Evolutionary conservation across 2,329 filamentous ascomycete genomes (phyloP).

Genomic region (Trichoderma sp.): DNA sequence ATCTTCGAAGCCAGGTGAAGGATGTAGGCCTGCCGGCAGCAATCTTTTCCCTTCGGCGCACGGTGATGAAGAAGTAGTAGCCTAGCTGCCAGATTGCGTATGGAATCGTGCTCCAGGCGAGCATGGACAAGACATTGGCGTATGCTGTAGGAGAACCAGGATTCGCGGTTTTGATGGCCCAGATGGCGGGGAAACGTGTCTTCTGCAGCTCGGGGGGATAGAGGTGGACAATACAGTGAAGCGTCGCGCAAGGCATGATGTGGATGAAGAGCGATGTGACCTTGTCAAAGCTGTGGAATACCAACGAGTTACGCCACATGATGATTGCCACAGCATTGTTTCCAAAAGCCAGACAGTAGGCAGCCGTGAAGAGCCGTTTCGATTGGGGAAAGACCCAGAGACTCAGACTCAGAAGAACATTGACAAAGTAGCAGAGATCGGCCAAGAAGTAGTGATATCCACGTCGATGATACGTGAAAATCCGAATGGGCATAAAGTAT

Average conservation of each 20-base stretch:
- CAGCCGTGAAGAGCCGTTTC: slow-evolving; percentile 86
- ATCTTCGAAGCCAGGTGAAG: slow-evolving; percentile 93
- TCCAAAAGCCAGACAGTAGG: slow-evolving; percentile 88
- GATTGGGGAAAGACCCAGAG: slow-evolving; percentile 90
- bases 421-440: slow-evolving; percentile 98
- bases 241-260: slow-evolving; percentile 93
- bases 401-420: slow-evolving; percentile 75
- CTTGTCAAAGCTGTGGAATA: slow-evolving; percentile 98
- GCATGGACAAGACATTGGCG: slow-evolving; percentile 74
- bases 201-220: slow-evolving; percentile 63
- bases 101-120: slow-evolving; percentile 88
- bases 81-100: slow-evolving; percentile 89
- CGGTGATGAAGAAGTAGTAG: slow-evolving; percentile 94
- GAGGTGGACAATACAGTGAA: slow-evolving; percentile 90
- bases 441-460: slow-evolving; percentile 97
- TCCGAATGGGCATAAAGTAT: slow-evolving; percentile 97
- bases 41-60: slow-evolving; percentile 92
- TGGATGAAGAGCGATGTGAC: slow-evolving; percentile 98
- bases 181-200: slow-evolving; percentile 78
- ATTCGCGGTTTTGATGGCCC: slow-evolving; percentile 68
- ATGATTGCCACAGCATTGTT: slow-evolving; percentile 98
- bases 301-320: slow-evolving; percentile 98
- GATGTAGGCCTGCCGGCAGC: slow-evolving; percentile 92
- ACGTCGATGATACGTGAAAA: slow-evolving; percentile 83
- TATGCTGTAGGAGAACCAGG: slow-evolving; percentile 79